A percentile compares a stretch with the other conserved stretches of the same genome.
These are phyloP conservation scores for Lasiosphaeria ovina DNA, from an alignment of 495 filamentous ascomycete genomes.

Conservation along the genomic window DNA sequence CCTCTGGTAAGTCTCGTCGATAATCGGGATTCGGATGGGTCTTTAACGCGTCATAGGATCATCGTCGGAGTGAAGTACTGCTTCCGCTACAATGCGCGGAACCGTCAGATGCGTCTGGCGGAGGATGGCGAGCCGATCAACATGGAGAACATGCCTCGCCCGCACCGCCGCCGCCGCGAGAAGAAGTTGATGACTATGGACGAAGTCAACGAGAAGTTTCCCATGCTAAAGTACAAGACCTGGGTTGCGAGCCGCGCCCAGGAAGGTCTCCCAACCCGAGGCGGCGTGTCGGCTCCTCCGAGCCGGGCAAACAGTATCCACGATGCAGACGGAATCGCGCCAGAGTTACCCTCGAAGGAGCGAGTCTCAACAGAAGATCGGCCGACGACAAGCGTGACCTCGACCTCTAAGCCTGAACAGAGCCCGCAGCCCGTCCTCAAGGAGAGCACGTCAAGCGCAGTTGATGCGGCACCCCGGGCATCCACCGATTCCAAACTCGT, in stretches of 20 bases:
- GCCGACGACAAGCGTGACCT: slow-evolving; percentile 30
- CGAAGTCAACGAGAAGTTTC: slow-evolving; percentile 96
- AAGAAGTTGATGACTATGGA: slow-evolving; percentile 99
- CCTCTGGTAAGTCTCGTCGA: slow-evolving; percentile 68
- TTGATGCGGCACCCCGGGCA: slow-evolving; percentile 9
- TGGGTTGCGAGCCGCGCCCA: slow-evolving; percentile 84
- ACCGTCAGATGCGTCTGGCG: slow-evolving; percentile 71
- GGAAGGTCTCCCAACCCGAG: slow-evolving; percentile 78
- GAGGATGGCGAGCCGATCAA: slow-evolving; percentile 90
- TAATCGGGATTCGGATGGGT: slow-evolving; percentile 18
- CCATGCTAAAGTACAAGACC: slow-evolving; percentile 89
- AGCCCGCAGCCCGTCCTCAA: slow-evolving; percentile 26
- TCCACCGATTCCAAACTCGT: slow-evolving; percentile 22
- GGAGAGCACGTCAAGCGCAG: slow-evolving; percentile 35
- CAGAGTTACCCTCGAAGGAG: slow-evolving; percentile 41
- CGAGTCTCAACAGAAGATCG: slow-evolving; percentile 32
- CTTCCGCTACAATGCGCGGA: slow-evolving; percentile 95
- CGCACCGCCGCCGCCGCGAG: slow-evolving; percentile 79
- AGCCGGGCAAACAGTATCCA: slow-evolving; percentile 68
- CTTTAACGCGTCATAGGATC: slow-evolving; percentile 67
- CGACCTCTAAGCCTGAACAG: slow-evolving; percentile 28
- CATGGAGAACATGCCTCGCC: slow-evolving; percentile 72
- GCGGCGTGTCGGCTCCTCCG: slow-evolving; percentile 76
- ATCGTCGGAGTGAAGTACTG: slow-evolving; percentile 99
- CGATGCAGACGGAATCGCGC: slow-evolving; percentile 55